Evolutionary conservation across 2,329 filamentous ascomycete genomes (phyloP).

Genomic region (Furcasterigmium sp.): DNA sequence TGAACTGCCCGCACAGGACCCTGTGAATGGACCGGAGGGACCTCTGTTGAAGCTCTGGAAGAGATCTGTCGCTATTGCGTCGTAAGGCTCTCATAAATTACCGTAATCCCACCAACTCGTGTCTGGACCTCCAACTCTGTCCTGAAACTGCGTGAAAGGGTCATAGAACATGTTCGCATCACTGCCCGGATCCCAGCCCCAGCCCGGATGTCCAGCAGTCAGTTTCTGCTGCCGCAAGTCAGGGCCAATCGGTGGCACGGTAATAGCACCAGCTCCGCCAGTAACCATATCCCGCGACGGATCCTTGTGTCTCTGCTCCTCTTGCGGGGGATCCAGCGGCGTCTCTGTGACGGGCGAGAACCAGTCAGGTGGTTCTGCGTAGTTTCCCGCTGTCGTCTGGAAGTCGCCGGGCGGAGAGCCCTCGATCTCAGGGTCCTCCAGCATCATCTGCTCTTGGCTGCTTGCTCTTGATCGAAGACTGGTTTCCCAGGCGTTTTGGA

Average conservation of each 20-base stretch:
- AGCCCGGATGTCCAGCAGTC: background rate
- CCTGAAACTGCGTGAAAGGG: background rate
- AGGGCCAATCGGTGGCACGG: background rate
- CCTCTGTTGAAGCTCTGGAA: slow-evolving; percentile 9
- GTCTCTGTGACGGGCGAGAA: background rate
- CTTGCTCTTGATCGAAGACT: background rate
- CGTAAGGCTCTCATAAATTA: background rate
- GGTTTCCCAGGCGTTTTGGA: background rate
- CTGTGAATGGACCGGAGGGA: slow-evolving; percentile 11
- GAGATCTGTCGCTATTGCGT: background rate
- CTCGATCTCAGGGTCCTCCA: background rate
- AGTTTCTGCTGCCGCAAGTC: background rate
- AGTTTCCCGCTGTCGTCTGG: background rate
- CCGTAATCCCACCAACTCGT: background rate
- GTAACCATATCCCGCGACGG: too few relatives aligned
- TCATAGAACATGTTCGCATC: background rate
- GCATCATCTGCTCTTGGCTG: background rate
- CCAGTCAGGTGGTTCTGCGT: background rate
- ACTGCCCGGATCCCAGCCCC: background rate
- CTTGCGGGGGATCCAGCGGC: background rate
- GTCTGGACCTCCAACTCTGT: background rate
- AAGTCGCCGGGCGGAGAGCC: background rate
- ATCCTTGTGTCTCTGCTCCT: too few relatives aligned
- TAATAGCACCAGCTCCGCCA: background rate
- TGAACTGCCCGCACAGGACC: slow-evolving; percentile 11